Evolutionary conservation across 768 basidiomycete genomes (phyloP).

Genomic region (Suillus fuscotomentosus): DNA sequence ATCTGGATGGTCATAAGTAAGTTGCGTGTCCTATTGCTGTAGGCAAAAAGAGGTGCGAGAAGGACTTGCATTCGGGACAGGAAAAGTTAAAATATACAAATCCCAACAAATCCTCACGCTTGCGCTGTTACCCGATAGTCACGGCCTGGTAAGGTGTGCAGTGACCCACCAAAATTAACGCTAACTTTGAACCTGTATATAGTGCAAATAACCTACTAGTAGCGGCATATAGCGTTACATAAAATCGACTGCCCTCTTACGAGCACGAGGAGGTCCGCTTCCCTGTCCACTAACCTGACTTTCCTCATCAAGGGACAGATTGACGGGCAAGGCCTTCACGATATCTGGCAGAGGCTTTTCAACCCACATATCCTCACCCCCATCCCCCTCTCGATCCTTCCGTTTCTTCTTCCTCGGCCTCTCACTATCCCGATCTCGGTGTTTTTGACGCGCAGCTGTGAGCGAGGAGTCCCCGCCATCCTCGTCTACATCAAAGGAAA

Average conservation of each 20-base stretch:
- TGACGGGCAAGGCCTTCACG: slow-evolving; percentile 35
- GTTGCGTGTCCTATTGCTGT: no score
- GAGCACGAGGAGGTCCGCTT: slow-evolving; percentile 35
- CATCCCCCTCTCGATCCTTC: slow-evolving; percentile 37
- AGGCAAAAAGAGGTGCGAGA: no score
- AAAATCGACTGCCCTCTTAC: slow-evolving; percentile 77
- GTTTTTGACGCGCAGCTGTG: slow-evolving; percentile 28
- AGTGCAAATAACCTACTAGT: background rate
- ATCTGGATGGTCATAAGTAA: background rate
- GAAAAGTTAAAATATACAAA: no score
- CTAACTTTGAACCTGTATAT: background rate
- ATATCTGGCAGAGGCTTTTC: slow-evolving; percentile 58
- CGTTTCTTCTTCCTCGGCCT: slow-evolving; percentile 44
- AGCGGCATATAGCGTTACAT: slow-evolving; percentile 40
- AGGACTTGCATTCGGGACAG: no score
- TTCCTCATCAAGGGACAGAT: slow-evolving; percentile 15
- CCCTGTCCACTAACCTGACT: slow-evolving; percentile 12
- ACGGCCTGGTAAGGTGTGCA: background rate
- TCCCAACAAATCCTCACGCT: no score
- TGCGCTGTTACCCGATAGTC: no score
- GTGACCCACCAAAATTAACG: background rate
- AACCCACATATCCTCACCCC: slow-evolving; percentile 65
- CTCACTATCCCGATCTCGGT: slow-evolving; percentile 33
- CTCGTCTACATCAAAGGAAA: slow-evolving; percentile 80
- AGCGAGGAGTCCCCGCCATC: slow-evolving; percentile 42